phyloP scores from a whole-genome alignment of 148 eudicot species.

The Suaeda aralocaspica region DNA sequence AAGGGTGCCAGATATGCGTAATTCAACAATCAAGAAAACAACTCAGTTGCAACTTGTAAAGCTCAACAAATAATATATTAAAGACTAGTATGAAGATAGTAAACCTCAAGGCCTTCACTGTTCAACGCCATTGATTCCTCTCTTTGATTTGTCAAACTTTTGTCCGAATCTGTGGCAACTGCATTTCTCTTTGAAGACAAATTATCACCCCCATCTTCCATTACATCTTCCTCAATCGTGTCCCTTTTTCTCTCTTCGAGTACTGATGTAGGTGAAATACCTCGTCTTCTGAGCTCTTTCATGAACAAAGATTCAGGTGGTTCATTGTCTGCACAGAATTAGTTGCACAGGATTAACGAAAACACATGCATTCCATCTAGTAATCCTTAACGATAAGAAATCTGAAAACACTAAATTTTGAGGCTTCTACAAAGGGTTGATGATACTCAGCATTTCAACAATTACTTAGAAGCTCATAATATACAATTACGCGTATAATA shows the following conservation, averaged over 20 bases:
- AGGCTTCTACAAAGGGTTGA: not conserved
- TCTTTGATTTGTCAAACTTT: slow-evolving; percentile 70
- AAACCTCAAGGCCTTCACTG: slow-evolving; percentile 98
- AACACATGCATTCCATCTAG: too few species aligned
- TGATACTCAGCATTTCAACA: not conserved
- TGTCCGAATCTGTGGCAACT: slow-evolving; percentile 46
- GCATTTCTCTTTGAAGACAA: slow-evolving; percentile 54
- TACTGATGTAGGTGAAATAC: slow-evolving; percentile 75
- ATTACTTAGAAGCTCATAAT: too few species aligned
- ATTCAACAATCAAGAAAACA: not conserved
- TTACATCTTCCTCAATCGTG: slow-evolving; percentile 49
- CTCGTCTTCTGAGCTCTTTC: slow-evolving; percentile 88
- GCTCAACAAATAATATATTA: slow-evolving; percentile 7
- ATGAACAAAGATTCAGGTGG: slow-evolving; percentile 93
- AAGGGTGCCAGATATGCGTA: not conserved
- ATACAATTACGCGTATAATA: too few species aligned
- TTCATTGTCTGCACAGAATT: slow-evolving; percentile 67
- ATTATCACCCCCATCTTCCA: slow-evolving; percentile 54
- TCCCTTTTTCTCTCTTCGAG: slow-evolving; percentile 71
- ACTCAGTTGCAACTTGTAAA: too few species aligned
- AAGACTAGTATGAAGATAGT: slow-evolving; percentile 7
- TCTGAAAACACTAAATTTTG: not conserved
- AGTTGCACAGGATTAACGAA: not conserved
- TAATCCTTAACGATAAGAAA: not conserved
- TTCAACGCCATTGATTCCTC: slow-evolving; percentile 86